These are phyloP conservation scores for Sugiyamaella boreocaroliniensis DNA, from an alignment of 805 yeast species.

Conservation along the genomic window DNA sequence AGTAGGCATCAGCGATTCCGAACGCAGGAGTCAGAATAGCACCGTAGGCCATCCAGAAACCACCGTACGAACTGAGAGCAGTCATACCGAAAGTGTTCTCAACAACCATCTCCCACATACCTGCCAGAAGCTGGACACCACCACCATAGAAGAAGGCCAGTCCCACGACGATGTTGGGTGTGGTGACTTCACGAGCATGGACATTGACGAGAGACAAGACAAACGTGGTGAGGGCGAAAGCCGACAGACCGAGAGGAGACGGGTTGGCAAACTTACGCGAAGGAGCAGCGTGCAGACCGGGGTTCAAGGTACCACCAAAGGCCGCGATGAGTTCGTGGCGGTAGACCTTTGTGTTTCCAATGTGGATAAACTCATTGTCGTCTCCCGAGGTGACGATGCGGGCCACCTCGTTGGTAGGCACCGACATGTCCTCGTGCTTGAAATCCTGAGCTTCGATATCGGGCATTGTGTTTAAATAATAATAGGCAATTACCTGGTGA, in stretches of 20 bases:
- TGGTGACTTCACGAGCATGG: slow-evolving; percentile 45
- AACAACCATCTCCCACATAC: slow-evolving; percentile 57
- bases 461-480: neutral
- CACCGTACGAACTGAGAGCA: slow-evolving; percentile 58
- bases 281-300: slow-evolving; percentile 58
- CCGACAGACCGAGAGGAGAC: slow-evolving; percentile 57
- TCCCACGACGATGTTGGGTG: slow-evolving; percentile 51
- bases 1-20: slow-evolving; percentile 52
- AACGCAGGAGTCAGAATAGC: slow-evolving; percentile 54
- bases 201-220: slow-evolving; percentile 51
- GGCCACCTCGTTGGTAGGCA: slow-evolving; percentile 2
- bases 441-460: neutral
- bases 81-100: slow-evolving; percentile 66
- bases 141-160: slow-evolving; percentile 62
- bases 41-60: slow-evolving; percentile 62
- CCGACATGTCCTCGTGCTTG: neutral
- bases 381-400: slow-evolving; percentile 17
- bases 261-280: slow-evolving; percentile 57
- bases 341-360: slow-evolving; percentile 66
- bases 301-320: slow-evolving; percentile 72
- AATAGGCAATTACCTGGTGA: neutral
- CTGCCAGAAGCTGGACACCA: slow-evolving; percentile 51
- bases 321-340: slow-evolving; percentile 36
- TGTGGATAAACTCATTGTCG: slow-evolving; percentile 47
- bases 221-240: slow-evolving; percentile 58